These are phyloP conservation scores for Carex parvula DNA, from an alignment of 176 grass and related monocot genomes.

Conservation along the genomic window DNA sequence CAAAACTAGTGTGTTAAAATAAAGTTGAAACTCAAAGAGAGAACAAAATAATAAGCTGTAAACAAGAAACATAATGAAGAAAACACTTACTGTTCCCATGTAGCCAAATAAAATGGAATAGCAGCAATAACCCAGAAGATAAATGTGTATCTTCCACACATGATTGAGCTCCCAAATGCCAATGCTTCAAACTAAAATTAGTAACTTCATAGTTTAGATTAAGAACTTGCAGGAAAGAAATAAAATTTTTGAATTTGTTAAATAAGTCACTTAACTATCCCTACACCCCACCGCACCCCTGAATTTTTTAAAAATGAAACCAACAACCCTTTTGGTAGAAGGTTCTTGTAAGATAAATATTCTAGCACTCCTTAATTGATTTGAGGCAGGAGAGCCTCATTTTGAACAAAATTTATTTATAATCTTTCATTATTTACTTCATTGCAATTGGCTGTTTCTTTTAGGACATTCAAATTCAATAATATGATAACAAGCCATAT, in stretches of 20 bases:
- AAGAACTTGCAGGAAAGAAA: slow-evolving; percentile 5
- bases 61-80: slow-evolving; percentile 19
- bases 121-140: slow-evolving; percentile 68
- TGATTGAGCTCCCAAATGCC: slow-evolving; percentile 82
- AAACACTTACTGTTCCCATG: slow-evolving; percentile 93
- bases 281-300: background rate
- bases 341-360: background rate
- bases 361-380: background rate
- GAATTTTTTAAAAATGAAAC: background rate
- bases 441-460: background rate
- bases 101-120: slow-evolving; percentile 89
- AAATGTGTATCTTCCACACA: slow-evolving; percentile 80
- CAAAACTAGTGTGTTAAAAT: slow-evolving; percentile 20
- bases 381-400: background rate
- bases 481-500: background rate
- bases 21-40: slow-evolving; percentile 18
- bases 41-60: background rate
- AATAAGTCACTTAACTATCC: background rate
- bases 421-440: background rate
- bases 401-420: background rate
- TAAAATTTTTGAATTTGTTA: background rate
- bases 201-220: slow-evolving; percentile 13
- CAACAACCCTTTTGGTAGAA: background rate
- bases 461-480: background rate
- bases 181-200: slow-evolving; percentile 82